Base-by-base conservation (phyloP, 768 basidiomycete genomes). In the Russula sp. region DNA sequence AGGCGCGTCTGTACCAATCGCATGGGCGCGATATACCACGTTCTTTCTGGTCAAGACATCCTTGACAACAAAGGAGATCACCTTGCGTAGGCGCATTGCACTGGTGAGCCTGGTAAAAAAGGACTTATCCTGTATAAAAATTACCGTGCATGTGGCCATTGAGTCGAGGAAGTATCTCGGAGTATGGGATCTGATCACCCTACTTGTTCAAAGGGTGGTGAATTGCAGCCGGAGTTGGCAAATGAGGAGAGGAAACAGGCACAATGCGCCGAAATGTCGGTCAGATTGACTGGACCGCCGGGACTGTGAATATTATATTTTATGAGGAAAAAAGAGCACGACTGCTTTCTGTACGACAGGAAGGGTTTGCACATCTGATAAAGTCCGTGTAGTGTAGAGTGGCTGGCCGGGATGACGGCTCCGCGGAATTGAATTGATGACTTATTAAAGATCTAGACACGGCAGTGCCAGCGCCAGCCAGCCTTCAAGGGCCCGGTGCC, bases 351-450 rank as follows among this genome's bases (percentile, higher is more conserved):
- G 27, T 2, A 2, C 27, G 27, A 27, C 27, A 27, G 27, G 27
- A 27, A 27, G 27, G 27, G 27, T 27, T 27, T 27, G 27, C 27
- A 27, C 27, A 27, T 27, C 27, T 27, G 27, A 27, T 27, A 27
- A 27, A 27, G 27, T 27, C 27, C 2, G 27, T 27, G 27, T 27
- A 27, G 27, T 27, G 2, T 27, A 2, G 47, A 13, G 22, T 4
- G 1, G 9, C 16, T 37, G 13, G 57, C 49, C 39, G 39, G 31
- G 27, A 4, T 45, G 42, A 11, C 13, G n/a, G 60, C 47, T 50
- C 61, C 61, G 61, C 61, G 61, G 61, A 32, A 49, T 42, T 55
- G 40, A 14, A 14, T 40, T 14, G 40, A 27, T 27, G 27, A 27
- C 27, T 27, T 27, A 27, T 27, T 27, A 27, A 27, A 27, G 34